phyloP scores from a whole-genome alignment of 768 basidiomycete genomes.

The Cubamyces sp. region DNA sequence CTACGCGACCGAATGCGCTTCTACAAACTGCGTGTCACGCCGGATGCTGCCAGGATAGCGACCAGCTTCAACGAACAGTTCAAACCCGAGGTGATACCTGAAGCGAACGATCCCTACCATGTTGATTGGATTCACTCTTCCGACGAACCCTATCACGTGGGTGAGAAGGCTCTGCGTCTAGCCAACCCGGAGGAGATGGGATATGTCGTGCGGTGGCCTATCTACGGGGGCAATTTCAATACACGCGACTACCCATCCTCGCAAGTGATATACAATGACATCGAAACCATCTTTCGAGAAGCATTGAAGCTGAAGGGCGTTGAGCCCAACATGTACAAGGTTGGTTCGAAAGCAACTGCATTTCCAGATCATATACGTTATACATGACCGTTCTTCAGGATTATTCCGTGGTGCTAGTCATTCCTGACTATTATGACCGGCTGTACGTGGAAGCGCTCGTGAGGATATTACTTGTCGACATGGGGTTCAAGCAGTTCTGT shows the following conservation, averaged over 20 bases:
- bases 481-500: constrained; percentile 94
- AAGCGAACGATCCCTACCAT: constrained; percentile 80
- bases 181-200: constrained; percentile 69
- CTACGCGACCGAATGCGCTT: constrained; percentile 85
- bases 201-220: constrained; percentile 82
- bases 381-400: constrained; percentile 52
- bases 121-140: constrained; percentile 78
- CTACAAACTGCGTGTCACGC: constrained; percentile 79
- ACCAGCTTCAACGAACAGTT: constrained; percentile 83
- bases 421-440: constrained; percentile 91
- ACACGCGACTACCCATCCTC: constrained; percentile 71
- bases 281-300: constrained; percentile 67
- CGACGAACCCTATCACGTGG: constrained; percentile 60
- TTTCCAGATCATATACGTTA: no score
- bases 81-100: constrained; percentile 83
- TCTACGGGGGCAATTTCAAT: constrained; percentile 83
- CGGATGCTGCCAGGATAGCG: constrained; percentile 69
- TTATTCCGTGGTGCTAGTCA: constrained; percentile 84
- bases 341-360: constrained; percentile 34
- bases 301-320: constrained; percentile 68
- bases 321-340: constrained; percentile 58
- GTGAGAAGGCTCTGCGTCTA: constrained; percentile 74
- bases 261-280: constrained; percentile 75
- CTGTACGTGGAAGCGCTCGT: constrained; percentile 80
- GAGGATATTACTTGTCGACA: constrained; percentile 68